These are phyloP conservation scores for Meira nashicola DNA, from an alignment of 1,284 basidiomycete species.

Conservation along the genomic window DNA sequence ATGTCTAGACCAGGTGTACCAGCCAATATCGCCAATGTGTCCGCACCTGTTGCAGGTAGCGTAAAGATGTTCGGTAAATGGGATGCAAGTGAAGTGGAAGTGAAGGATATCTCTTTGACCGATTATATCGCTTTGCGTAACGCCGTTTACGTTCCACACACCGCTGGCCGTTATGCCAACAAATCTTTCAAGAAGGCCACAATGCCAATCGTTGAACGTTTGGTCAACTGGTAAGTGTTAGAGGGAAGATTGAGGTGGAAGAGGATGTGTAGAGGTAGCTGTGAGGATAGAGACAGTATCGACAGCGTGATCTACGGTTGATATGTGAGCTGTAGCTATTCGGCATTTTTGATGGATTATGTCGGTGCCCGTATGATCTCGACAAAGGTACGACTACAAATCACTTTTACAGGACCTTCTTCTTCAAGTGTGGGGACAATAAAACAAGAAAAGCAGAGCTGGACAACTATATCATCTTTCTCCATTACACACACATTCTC, in stretches of 20 bases:
- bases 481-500: no score
- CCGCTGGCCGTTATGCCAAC: constrained; percentile 97
- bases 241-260: neutral
- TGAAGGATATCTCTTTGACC: constrained; percentile 77
- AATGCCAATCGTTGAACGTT: constrained; percentile 99
- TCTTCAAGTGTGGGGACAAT: neutral
- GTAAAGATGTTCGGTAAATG: constrained; percentile 52
- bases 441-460: neutral
- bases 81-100: constrained; percentile 71
- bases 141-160: constrained; percentile 93
- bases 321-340: neutral
- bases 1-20: constrained; percentile 18
- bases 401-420: no score
- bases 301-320: neutral
- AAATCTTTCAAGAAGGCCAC: constrained; percentile 99
- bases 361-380: no score
- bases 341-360: no score
- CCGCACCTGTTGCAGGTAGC: constrained; percentile 44
- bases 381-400: no score
- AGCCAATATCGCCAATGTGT: constrained; percentile 49
- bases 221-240: constrained; percentile 81
- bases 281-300: no score
- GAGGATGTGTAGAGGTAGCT: no score
- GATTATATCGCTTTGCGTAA: constrained; percentile 99
- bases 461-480: no score